Evolutionary conservation across 495 filamentous ascomycete species (phyloP).

Genomic region (Evansstolkia leycettana): DNA sequence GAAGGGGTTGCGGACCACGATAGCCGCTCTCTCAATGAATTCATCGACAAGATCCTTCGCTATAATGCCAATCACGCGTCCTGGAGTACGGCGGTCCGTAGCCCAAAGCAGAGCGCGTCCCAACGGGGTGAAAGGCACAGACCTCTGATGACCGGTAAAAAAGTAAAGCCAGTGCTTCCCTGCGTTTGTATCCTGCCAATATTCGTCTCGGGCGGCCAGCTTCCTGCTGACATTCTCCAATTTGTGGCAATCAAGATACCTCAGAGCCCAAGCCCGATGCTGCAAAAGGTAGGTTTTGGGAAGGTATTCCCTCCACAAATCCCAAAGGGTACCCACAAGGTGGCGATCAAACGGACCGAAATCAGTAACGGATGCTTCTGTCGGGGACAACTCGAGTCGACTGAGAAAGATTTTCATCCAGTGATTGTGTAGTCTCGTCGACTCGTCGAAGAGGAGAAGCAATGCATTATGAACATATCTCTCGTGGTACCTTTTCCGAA

Average conservation of each 20-base stretch:
- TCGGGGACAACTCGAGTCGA: background rate
- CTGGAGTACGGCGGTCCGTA: no score
- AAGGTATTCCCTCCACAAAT: slow-evolving; percentile 1
- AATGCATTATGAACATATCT: background rate
- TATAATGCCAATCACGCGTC: no score
- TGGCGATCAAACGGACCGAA: slow-evolving; percentile 1
- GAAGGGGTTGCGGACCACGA: no score
- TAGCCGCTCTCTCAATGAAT: no score
- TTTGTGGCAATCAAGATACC: background rate
- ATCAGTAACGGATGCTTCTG: background rate
- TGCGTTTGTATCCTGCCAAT: background rate
- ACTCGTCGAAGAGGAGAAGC: background rate
- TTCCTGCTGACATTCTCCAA: background rate
- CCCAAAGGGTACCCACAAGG: background rate
- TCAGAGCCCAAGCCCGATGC: background rate
- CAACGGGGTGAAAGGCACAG: no score
- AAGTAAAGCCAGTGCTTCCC: slow-evolving; percentile 1
- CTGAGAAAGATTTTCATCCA: slow-evolving; percentile 2
- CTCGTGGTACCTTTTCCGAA: background rate
- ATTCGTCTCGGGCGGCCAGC: no score
- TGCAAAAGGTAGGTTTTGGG: background rate
- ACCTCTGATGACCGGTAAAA: background rate
- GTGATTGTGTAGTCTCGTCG: background rate
- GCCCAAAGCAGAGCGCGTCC: no score
- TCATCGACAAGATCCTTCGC: no score